Conservation (phyloP, 2,329 filamentous ascomycete genomes). For the Graphium sp. region DNA sequence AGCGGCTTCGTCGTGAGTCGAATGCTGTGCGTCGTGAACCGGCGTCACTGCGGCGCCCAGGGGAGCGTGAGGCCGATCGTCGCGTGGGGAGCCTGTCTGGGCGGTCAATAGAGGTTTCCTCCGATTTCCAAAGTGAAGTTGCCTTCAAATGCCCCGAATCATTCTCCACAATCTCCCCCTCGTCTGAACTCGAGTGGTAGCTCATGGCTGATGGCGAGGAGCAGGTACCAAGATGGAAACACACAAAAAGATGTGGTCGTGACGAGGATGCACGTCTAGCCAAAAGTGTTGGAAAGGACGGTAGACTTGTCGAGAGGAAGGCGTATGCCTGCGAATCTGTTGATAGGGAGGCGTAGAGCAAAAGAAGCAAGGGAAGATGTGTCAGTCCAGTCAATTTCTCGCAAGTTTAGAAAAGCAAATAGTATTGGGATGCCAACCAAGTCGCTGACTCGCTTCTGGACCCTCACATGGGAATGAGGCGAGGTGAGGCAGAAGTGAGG, state of each 20-base stretch:
- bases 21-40: constrained; percentile 18
- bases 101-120: constrained; percentile 81
- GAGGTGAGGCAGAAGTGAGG: no score
- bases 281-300: no score
- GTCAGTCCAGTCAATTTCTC: constrained; percentile 3
- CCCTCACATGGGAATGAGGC: no score
- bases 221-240: constrained; percentile 15
- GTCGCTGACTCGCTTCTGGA: constrained; percentile 3
- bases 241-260: not conserved
- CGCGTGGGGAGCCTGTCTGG: constrained; percentile 61
- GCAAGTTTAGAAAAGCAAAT: not conserved
- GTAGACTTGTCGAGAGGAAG: no score
- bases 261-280: no score
- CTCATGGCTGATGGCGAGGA: constrained; percentile 7
- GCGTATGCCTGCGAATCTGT: constrained; percentile 1
- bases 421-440: constrained; percentile 5
- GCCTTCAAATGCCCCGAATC: constrained; percentile 54
- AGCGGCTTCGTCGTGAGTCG: constrained; percentile 29
- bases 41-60: constrained; percentile 29
- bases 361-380: no score
- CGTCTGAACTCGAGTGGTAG: constrained; percentile 61
- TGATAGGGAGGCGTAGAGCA: constrained; percentile 1
- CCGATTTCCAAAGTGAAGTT: constrained; percentile 66
- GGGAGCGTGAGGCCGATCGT: constrained; percentile 36
- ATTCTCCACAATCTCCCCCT: constrained; percentile 74